phyloP scores from a whole-genome alignment of 306 rosid genomes.

The Trifolium subterraneum region DNA sequence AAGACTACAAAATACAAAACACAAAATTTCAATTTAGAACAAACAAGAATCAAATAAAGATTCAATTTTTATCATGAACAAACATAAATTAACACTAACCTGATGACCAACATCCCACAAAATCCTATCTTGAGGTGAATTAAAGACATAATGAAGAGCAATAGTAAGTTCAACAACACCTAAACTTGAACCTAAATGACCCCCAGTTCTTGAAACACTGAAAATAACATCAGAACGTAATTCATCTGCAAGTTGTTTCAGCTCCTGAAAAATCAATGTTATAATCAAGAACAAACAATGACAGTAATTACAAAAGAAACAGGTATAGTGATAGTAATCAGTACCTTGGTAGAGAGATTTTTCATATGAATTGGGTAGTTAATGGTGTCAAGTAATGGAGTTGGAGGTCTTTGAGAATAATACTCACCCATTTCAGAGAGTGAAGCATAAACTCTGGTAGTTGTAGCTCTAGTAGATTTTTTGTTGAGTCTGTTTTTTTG shows the following conservation, averaged over 20 bases:
- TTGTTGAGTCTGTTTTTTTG: slow-evolving; percentile 51
- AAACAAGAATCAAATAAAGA: neutral
- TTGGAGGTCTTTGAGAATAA: slow-evolving; percentile 80
- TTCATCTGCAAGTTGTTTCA: slow-evolving; percentile 88
- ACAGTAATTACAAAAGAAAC: no score
- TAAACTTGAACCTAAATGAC: slow-evolving; percentile 93
- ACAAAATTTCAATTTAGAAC: slow-evolving; percentile 23
- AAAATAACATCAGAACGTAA: slow-evolving; percentile 92
- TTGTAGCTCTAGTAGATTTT: slow-evolving; percentile 60
- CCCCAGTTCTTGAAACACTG: slow-evolving; percentile 96
- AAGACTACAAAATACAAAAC: slow-evolving; percentile 62
- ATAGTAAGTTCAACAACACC: slow-evolving; percentile 98
- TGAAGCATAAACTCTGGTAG: slow-evolving; percentile 65
- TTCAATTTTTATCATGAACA: neutral
- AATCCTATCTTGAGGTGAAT: slow-evolving; percentile 84
- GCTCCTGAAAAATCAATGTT: no score
- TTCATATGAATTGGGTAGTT: slow-evolving; percentile 96
- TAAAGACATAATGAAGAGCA: slow-evolving; percentile 94
- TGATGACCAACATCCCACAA: slow-evolving; percentile 99
- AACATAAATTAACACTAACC: slow-evolving; percentile 47
- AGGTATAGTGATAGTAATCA: no score
- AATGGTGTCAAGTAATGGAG: slow-evolving; percentile 88
- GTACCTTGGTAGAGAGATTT: slow-evolving; percentile 84
- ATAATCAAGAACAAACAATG: no score
- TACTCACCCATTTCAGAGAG: slow-evolving; percentile 77